Evolutionary conservation across 2,329 filamentous ascomycete genomes (phyloP), one percentile per base, ranked within the genome.

Genomic region (Talaromyces piceae): DNA sequence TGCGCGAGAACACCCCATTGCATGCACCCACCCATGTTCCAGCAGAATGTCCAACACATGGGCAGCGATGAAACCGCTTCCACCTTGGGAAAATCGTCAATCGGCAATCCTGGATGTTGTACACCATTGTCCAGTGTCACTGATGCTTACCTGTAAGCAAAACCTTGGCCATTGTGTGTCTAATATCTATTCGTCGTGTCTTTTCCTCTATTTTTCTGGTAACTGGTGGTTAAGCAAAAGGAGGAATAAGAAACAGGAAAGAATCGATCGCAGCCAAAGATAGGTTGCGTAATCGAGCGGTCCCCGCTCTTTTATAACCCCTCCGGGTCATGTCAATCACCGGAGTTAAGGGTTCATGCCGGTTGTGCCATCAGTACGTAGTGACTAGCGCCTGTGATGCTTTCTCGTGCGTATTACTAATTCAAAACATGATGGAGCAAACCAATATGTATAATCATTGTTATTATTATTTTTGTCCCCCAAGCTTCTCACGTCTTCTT

Each of bases 1-100:
- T 41, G 33, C 18, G 11, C 9, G n/a, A 28, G 22, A 27, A 30
- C n/a, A 8, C 20, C 13, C 47, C 16, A 47, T 31, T 41, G n/a
- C 9, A 54, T 28, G 16, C 7, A 54, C 61, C 54, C 58, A 73
- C 71, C 73, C 77, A 56, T 70, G 73, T 52, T 79, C 67, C 41
- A 84, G 71, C 27, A 84, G 72, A 18, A 76, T 67, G 56, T 84
- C 79, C 23, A 84, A 70, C n/a, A 80, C 76, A 59, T 84, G 81
- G 33, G 81, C 80, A 54, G 81, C 81, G 57, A 84, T 84, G 67
- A 84, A 84, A 69, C 81, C 81, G 56, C 74, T 79, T 52, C 80
- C 81, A 57, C 81, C 78, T 73, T 48, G 28, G n/a, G n/a, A n/a
- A 49, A n/a, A 45, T 33, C 49, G 30, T 45, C 8, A 30, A 37